A percentile compares a stretch with the other conserved stretches of the same genome.
Evolutionary conservation across 768 basidiomycete species (phyloP).

Genomic region (Leccinum disarticulatum): DNA sequence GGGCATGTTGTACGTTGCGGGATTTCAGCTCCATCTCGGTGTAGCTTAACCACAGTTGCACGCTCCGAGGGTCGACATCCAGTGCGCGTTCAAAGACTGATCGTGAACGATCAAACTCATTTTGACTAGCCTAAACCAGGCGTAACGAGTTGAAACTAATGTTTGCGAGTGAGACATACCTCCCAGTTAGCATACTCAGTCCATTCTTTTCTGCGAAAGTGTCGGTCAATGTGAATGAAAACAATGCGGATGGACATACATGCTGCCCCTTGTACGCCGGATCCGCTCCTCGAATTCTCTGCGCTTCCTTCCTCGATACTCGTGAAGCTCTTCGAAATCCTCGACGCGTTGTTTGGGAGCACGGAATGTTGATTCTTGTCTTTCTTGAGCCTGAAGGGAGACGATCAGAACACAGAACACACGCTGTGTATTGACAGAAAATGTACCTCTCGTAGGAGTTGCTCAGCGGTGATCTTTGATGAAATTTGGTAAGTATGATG

Average conservation of each 20-base stretch:
- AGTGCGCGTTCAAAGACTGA: conserved; percentile 96
- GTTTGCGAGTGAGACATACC: conserved; percentile 37
- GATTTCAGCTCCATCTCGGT: conserved; percentile 98
- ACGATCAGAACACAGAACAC: conserved; percentile 3
- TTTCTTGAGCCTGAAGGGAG: conserved; percentile 80
- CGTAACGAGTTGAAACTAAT: neutral
- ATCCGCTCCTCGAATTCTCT: conserved; percentile 94
- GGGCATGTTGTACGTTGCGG: conserved; percentile 94
- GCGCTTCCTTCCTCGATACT: conserved; percentile 89
- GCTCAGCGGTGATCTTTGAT: conserved; percentile 92
- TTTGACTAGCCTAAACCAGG: conserved; percentile 76
- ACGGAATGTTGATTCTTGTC: conserved; percentile 88
- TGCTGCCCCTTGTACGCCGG: conserved; percentile 74
- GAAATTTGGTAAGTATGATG: conserved; percentile 17
- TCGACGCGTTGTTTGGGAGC: conserved; percentile 95
- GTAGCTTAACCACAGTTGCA: conserved; percentile 92
- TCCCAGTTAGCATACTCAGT: conserved; percentile 86
- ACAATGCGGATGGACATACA: conserved; percentile 45
- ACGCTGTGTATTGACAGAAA: neutral
- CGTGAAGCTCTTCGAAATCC: conserved; percentile 89
- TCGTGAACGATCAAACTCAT: conserved; percentile 91
- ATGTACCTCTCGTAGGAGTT: conserved; percentile 88
- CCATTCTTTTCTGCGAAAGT: conserved; percentile 71
- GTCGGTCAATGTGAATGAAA: conserved; percentile 2
- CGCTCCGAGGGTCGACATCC: conserved; percentile 88